Conservation (phyloP, 192 early-diverging fungal genomes). For the Linderina pennispora region DNA sequence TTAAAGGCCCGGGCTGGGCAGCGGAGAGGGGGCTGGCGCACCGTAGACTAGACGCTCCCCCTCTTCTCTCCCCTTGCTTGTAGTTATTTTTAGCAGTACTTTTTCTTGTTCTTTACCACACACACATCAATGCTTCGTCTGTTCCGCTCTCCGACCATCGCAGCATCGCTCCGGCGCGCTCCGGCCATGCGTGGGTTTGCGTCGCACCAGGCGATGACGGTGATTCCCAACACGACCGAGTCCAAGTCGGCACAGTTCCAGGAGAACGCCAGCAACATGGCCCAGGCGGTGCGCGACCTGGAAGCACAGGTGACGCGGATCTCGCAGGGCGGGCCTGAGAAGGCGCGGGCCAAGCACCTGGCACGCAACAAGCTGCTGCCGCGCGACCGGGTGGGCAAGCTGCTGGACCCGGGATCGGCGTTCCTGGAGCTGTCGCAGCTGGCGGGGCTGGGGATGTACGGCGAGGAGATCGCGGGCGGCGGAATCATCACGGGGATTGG, state of each 20-base stretch:
- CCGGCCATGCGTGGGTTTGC: conserved; percentile 1
- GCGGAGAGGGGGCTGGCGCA: too few relatives aligned
- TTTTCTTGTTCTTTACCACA: too few relatives aligned
- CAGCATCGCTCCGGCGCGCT: too few relatives aligned
- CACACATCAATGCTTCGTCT: too few relatives aligned
- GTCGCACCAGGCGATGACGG: conserved; percentile 15
- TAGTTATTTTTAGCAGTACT: too few relatives aligned
- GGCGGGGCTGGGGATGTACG: conserved; percentile 85
- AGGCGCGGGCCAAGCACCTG: conserved; percentile 77
- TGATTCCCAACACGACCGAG: conserved; percentile 27
- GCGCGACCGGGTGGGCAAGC: conserved; percentile 60
- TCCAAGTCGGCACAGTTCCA: conserved; percentile 22
- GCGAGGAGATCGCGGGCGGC: conserved; percentile 75
- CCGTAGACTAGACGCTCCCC: too few relatives aligned
- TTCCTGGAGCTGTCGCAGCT: conserved; percentile 94
- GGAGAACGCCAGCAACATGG: conserved; percentile 36
- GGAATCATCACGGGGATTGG: conserved; percentile 97
- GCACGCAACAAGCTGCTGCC: conserved; percentile 83
- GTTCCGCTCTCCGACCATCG: too few relatives aligned
- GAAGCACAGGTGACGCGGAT: conserved; percentile 18
- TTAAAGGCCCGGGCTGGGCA: too few relatives aligned
- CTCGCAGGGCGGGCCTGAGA: conserved; percentile 71
- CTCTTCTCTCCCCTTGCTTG: too few relatives aligned
- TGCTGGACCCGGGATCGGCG: conserved; percentile 58
- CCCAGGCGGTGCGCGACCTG: conserved; percentile 18